phyloP scores from a whole-genome alignment of 2,329 filamentous ascomycete species.

The Sphaerulina vaccinii region DNA sequence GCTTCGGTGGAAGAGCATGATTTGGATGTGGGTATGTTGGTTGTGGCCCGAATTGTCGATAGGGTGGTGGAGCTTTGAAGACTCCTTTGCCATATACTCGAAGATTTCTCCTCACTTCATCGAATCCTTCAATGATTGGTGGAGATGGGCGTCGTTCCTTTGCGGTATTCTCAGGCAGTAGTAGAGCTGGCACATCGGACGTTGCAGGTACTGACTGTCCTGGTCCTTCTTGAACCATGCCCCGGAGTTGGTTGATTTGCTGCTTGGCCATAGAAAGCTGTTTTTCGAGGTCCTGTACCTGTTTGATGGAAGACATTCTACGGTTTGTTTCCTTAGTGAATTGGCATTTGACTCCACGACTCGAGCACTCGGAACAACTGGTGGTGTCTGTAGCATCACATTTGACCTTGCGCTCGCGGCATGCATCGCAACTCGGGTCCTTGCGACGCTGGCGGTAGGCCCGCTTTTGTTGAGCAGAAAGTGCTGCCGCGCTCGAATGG shows the following conservation, averaged over 20 bases:
- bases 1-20: constrained; percentile 63
- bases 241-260: constrained; percentile 72
- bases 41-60: constrained; percentile 56
- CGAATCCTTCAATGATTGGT: constrained; percentile 65
- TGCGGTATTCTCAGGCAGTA: constrained; percentile 38
- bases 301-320: constrained; percentile 98
- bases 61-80: constrained; percentile 72
- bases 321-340: constrained; percentile 99
- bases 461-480: constrained; percentile 74
- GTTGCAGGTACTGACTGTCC: constrained; percentile 40
- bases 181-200: constrained; percentile 32
- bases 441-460: constrained; percentile 94
- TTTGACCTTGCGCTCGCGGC: constrained; percentile 76
- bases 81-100: constrained; percentile 73
- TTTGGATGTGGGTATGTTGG: constrained; percentile 47
- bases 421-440: constrained; percentile 96
- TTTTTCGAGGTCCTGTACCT: constrained; percentile 94
- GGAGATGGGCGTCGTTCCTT: constrained; percentile 62
- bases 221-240: constrained; percentile 57
- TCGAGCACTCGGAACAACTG: constrained; percentile 96
- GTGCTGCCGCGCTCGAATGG: constrained; percentile 45
- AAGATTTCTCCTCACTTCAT: constrained; percentile 69
- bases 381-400: constrained; percentile 96
- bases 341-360: constrained; percentile 93
- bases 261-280: constrained; percentile 78